Conservation (phyloP, 768 basidiomycete species). For the Pulveroboletus sp. region DNA sequence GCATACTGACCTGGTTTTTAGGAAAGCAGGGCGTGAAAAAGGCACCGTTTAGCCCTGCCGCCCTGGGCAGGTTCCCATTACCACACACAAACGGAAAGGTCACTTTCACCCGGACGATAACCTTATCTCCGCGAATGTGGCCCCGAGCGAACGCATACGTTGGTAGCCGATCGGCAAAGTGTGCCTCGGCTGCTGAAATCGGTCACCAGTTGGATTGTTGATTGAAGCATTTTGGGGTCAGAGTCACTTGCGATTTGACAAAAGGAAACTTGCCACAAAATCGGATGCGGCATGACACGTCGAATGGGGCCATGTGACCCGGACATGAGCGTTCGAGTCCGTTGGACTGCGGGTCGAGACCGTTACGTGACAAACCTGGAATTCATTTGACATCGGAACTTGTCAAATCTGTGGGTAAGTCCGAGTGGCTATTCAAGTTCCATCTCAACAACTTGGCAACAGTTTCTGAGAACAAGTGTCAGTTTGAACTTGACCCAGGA, state of each 20-base stretch:
- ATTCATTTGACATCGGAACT: no score
- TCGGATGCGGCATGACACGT: no score
- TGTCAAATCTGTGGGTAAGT: no score
- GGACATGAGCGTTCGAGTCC: no score
- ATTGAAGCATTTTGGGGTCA: neutral
- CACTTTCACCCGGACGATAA: neutral
- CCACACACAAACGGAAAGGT: neutral
- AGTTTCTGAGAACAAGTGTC: no score
- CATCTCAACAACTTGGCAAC: no score
- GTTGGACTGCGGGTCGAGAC: no score
- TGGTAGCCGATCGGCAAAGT: constrained; percentile 12
- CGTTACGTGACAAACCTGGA: no score
- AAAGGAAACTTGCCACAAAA: neutral
- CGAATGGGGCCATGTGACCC: no score
- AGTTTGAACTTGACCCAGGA: no score
- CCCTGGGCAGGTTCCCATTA: constrained; percentile 5
- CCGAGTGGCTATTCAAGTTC: no score
- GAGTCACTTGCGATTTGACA: neutral
- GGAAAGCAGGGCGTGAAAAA: constrained; percentile 1
- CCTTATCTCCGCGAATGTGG: constrained; percentile 27
- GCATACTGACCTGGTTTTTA: constrained; percentile 9
- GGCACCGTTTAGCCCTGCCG: neutral
- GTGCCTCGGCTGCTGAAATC: neutral
- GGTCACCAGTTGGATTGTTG: neutral
- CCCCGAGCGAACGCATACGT: neutral